Evolutionary conservation across 1,139 yeast genomes (phyloP).

Genomic region (Pichia norvegensis): DNA sequence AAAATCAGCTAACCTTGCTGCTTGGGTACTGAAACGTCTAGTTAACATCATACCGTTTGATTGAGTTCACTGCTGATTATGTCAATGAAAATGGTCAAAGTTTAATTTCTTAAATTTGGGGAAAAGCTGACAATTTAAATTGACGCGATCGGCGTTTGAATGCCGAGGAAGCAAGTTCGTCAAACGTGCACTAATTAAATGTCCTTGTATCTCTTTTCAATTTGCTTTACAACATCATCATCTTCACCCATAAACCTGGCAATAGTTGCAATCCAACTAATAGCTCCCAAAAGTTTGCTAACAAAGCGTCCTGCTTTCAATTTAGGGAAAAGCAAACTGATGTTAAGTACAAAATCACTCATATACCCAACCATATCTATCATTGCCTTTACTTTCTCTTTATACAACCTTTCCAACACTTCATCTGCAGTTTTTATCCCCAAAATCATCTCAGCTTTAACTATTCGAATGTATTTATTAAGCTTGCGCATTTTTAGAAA

Average conservation of each 20-base stretch:
- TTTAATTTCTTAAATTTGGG: too few species aligned
- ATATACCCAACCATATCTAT: constrained; percentile 25
- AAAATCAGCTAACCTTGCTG: constrained; percentile 39
- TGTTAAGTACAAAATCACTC: constrained; percentile 24
- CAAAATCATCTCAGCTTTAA: constrained; percentile 12
- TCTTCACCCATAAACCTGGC: constrained; percentile 25
- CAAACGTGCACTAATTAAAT: not conserved
- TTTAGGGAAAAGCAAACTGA: constrained; percentile 18
- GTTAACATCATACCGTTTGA: not conserved
- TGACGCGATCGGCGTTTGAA: too few species aligned
- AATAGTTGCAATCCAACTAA: constrained; percentile 26
- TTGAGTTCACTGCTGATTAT: too few species aligned
- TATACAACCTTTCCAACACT: constrained; percentile 18
- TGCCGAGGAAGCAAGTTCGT: too few species aligned
- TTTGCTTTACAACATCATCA: constrained; percentile 13
- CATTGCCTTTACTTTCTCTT: constrained; percentile 20
- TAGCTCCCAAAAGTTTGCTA: constrained; percentile 13
- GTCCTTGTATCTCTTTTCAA: not conserved
- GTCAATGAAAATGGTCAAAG: too few species aligned
- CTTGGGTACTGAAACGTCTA: not conserved
- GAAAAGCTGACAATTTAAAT: too few species aligned
- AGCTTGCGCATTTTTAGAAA: constrained; percentile 17
- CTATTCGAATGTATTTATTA: constrained; percentile 16
- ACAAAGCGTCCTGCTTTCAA: constrained; percentile 17
- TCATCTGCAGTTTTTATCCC: constrained; percentile 1